These are phyloP conservation scores for Mycena latifolia DNA, from an alignment of 768 basidiomycete genomes.

Conservation along the genomic window DNA sequence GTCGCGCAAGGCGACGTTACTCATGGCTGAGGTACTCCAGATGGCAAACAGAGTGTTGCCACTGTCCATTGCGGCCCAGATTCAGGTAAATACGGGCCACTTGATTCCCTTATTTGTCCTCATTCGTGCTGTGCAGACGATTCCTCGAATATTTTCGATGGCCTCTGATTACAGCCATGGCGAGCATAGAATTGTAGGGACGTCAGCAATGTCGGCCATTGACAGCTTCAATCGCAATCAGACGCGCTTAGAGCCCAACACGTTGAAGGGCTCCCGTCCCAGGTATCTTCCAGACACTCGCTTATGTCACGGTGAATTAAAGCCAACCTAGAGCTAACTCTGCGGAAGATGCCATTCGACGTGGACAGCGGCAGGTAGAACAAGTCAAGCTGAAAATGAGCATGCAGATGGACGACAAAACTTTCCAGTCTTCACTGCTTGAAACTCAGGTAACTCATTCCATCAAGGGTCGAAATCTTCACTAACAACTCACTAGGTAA, in stretches of 20 bases:
- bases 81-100: conserved; percentile 68
- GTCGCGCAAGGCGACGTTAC: conserved; percentile 90
- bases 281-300: conserved; percentile 56
- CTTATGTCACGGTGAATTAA: background rate
- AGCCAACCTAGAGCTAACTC: conserved; percentile 71
- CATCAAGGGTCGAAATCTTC: conserved; percentile 7
- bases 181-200: conserved; percentile 85
- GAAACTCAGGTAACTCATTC: conserved; percentile 80
- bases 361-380: conserved; percentile 92
- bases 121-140: conserved; percentile 60
- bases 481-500: conserved; percentile 65
- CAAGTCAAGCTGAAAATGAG: conserved; percentile 90
- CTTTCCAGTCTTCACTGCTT: conserved; percentile 86
- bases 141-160: conserved; percentile 87
- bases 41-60: conserved; percentile 92
- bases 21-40: conserved; percentile 92
- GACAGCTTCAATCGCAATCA: conserved; percentile 95
- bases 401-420: conserved; percentile 95
- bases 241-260: conserved; percentile 71
- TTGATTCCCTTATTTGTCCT: background rate
- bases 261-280: conserved; percentile 69
- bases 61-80: conserved; percentile 80
- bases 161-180: conserved; percentile 86
- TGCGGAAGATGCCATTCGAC: conserved; percentile 86
- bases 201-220: conserved; percentile 86